These are phyloP conservation scores for Tetracladium marchalianum DNA, from an alignment of 495 filamentous ascomycete genomes.

Conservation along the genomic window DNA sequence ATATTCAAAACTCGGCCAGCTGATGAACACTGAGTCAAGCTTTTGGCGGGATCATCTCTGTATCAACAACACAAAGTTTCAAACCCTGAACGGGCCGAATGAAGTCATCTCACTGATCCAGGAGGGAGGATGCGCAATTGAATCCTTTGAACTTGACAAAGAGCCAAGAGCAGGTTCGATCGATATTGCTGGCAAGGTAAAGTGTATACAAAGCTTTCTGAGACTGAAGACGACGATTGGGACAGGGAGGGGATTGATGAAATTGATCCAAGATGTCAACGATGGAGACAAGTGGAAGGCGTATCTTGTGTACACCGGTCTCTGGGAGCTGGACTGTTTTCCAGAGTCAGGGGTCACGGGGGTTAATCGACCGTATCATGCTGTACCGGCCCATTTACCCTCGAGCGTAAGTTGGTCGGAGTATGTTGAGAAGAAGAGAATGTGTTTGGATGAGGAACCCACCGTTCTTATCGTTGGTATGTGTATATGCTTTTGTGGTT, in stretches of 20 bases:
- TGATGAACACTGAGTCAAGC: no score
- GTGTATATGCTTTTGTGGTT: neutral
- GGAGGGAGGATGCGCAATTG: constrained; percentile 15
- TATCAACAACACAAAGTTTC: constrained; percentile 40
- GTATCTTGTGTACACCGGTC: constrained; percentile 40
- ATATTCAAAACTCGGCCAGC: no score
- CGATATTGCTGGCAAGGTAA: constrained; percentile 26
- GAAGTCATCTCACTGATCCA: constrained; percentile 34
- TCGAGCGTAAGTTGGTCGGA: constrained; percentile 42
- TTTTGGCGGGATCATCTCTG: constrained; percentile 50
- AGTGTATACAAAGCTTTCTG: constrained; percentile 12
- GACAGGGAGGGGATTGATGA: constrained; percentile 37
- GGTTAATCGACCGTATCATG: constrained; percentile 27
- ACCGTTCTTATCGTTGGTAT: constrained; percentile 46
- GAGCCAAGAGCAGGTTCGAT: constrained; percentile 36
- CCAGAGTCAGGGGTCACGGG: constrained; percentile 44
- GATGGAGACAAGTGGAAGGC: constrained; percentile 39
- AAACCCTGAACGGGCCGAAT: constrained; percentile 36
- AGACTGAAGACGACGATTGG: constrained; percentile 30
- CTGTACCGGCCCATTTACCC: constrained; percentile 3
- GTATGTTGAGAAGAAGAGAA: constrained; percentile 34
- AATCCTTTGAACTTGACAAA: constrained; percentile 31
- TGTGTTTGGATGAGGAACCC: constrained; percentile 43
- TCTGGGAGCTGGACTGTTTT: constrained; percentile 36
- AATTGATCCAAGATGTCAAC: constrained; percentile 29